Evolutionary conservation across 768 basidiomycete species (phyloP).

Genomic region (Pleurotus tuoliensis): DNA sequence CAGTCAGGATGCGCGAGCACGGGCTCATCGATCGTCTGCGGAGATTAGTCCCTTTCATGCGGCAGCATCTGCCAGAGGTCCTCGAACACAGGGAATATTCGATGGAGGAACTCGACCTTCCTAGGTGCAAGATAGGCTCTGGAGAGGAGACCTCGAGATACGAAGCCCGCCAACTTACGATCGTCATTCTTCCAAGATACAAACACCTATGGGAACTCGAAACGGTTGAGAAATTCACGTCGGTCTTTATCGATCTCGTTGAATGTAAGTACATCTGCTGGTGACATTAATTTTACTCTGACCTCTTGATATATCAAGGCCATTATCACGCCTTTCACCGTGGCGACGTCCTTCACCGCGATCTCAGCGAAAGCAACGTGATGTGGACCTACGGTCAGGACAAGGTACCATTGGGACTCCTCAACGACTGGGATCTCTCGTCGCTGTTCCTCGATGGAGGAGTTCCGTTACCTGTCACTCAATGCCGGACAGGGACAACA

Average conservation of each 20-base stretch:
- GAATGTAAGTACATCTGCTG: not conserved
- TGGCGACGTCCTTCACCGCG: conserved; percentile 19
- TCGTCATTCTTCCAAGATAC: not conserved
- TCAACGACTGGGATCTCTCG: conserved; percentile 27
- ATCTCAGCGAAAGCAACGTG: conserved; percentile 26
- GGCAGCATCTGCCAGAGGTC: not conserved
- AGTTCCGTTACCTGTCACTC: not conserved
- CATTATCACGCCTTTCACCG: conserved; percentile 21
- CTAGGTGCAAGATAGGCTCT: not conserved
- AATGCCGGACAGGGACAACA: conserved; percentile 17
- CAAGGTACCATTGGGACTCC: conserved; percentile 13
- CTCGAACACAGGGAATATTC: not conserved
- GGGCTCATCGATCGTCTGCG: not conserved
- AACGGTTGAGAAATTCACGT: not conserved
- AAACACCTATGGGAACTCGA: not conserved
- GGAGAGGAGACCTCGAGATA: not conserved
- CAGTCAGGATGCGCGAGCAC: not conserved
- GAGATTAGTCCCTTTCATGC: not conserved
- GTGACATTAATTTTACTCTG: not conserved
- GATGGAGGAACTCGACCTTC: not conserved
- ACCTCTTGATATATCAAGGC: conserved; percentile 11
- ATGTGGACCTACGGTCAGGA: conserved; percentile 16
- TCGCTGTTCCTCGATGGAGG: not conserved
- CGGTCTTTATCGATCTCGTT: not conserved
- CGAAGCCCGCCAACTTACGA: not conserved